Conservation (phyloP, 352 stramenopile species). For the Globisporangium viniferum region DNA sequence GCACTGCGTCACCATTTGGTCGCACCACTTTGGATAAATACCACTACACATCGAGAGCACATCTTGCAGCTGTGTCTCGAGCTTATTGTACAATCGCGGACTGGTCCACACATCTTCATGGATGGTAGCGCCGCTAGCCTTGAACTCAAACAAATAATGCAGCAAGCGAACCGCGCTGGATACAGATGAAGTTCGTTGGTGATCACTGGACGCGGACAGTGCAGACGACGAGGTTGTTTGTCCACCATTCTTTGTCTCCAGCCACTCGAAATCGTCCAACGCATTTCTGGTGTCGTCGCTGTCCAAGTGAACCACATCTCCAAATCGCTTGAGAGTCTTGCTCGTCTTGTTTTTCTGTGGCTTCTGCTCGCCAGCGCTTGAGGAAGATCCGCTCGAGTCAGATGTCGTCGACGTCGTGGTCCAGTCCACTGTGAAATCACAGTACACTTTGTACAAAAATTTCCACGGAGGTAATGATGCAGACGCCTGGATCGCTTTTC, state of each 20-base stretch:
- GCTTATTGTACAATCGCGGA: conserved; percentile 73
- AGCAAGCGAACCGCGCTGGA: conserved; percentile 53
- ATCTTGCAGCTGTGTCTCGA: conserved; percentile 77
- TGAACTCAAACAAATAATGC: conserved; percentile 55
- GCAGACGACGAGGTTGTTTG: not conserved
- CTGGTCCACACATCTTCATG: conserved; percentile 64
- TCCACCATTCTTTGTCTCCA: conserved; percentile 11
- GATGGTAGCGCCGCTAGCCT: conserved; percentile 18
- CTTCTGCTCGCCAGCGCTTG: not conserved
- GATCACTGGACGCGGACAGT: not conserved
- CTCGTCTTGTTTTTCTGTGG: conserved; percentile 12
- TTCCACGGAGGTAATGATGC: conserved; percentile 62
- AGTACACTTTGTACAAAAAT: conserved; percentile 65
- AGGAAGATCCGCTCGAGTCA: conserved; percentile 1
- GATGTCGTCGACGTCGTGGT: not conserved
- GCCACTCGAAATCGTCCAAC: conserved; percentile 20
- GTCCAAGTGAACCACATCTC: conserved; percentile 6
- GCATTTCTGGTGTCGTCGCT: not conserved
- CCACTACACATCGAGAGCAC: conserved; percentile 80
- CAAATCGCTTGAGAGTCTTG: not conserved
- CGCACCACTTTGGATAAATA: conserved; percentile 80
- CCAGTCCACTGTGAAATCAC: conserved; percentile 73
- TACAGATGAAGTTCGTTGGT: conserved; percentile 15
- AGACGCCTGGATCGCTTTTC: not conserved
- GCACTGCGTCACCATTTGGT: conserved; percentile 67